A percentile compares a stretch with the other conserved stretches of the same genome.
Evolutionary conservation across 1,139 yeast species (phyloP).

Genomic region (Pichia terricola): DNA sequence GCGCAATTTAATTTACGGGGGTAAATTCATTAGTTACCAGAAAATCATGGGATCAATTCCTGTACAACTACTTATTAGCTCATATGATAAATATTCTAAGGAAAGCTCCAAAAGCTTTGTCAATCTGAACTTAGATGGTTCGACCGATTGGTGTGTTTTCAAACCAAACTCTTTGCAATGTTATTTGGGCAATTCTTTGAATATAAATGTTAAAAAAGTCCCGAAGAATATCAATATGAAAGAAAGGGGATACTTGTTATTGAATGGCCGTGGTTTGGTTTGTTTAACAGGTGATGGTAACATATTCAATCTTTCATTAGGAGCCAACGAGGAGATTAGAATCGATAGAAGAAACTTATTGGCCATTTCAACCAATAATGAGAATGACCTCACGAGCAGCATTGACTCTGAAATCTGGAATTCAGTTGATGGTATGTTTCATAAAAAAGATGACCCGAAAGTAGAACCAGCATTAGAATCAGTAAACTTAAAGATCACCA

Average conservation of each 20-base stretch:
- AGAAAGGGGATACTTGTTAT: constrained; percentile 33
- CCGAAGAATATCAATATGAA: constrained; percentile 37
- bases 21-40: constrained; percentile 31
- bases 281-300: constrained; percentile 51
- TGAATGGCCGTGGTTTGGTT: constrained; percentile 51
- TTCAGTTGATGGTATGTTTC: constrained; percentile 8
- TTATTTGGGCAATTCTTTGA: constrained; percentile 42
- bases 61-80: constrained; percentile 34
- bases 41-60: constrained; percentile 40
- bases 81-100: constrained; percentile 15
- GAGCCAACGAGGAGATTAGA: constrained; percentile 39
- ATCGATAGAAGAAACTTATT: constrained; percentile 39
- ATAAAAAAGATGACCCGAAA: background rate
- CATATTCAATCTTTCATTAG: constrained; percentile 39
- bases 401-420: constrained; percentile 8
- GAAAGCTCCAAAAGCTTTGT: constrained; percentile 29
- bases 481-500: background rate
- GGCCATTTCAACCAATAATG: constrained; percentile 45
- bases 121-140: constrained; percentile 43
- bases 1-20: constrained; percentile 34
- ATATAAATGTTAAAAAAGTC: constrained; percentile 28
- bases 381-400: constrained; percentile 19
- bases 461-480: too few species aligned
- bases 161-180: constrained; percentile 38
- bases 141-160: constrained; percentile 52